Evolutionary conservation across 306 rosid species (phyloP).

Genomic region (Quercus wislizeni): DNA sequence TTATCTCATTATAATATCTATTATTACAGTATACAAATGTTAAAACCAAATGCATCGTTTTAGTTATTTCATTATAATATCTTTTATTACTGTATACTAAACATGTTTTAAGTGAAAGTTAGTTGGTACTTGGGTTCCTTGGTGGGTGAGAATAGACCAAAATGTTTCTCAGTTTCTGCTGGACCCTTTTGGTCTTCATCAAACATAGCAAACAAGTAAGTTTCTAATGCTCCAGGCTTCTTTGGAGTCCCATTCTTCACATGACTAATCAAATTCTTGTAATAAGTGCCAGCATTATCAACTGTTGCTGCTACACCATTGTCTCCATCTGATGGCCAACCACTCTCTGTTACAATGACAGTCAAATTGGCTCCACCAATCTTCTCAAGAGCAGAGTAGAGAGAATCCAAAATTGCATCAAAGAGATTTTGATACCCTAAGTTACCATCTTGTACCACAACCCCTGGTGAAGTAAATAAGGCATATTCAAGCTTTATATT

Average conservation of each 20-base stretch:
- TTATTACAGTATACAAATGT: too few species aligned
- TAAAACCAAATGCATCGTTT: too few species aligned
- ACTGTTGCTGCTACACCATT: slow-evolving; percentile 25
- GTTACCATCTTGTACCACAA: slow-evolving; percentile 12
- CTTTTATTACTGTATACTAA: too few species aligned
- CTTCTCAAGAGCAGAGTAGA: slow-evolving; percentile 55
- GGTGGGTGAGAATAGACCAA: slow-evolving; percentile 33
- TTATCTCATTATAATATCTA: too few species aligned
- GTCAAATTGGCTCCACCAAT: slow-evolving; percentile 26
- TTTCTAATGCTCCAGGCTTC: slow-evolving; percentile 28
- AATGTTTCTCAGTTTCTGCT: slow-evolving; percentile 31
- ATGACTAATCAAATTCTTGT: slow-evolving; percentile 45
- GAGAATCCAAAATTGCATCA: slow-evolving; percentile 46
- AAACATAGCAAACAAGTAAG: slow-evolving; percentile 48
- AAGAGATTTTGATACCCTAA: slow-evolving; percentile 40
- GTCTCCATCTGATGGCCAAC: slow-evolving; percentile 57
- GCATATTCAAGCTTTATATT: slow-evolving; percentile 29
- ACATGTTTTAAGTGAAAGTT: too few species aligned
- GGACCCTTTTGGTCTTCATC: slow-evolving; percentile 29
- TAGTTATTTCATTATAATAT: too few species aligned
- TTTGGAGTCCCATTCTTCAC: slow-evolving; percentile 48
- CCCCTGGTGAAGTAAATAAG: slow-evolving; percentile 36
- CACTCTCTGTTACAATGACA: slow-evolving; percentile 62
- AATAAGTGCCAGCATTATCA: slow-evolving; percentile 42
- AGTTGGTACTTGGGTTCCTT: too few species aligned